A percentile compares a stretch with the other conserved stretches of the same genome.
These are phyloP conservation scores for Athelia psychrophila DNA, from an alignment of 1,284 basidiomycete genomes.

Conservation along the genomic window DNA sequence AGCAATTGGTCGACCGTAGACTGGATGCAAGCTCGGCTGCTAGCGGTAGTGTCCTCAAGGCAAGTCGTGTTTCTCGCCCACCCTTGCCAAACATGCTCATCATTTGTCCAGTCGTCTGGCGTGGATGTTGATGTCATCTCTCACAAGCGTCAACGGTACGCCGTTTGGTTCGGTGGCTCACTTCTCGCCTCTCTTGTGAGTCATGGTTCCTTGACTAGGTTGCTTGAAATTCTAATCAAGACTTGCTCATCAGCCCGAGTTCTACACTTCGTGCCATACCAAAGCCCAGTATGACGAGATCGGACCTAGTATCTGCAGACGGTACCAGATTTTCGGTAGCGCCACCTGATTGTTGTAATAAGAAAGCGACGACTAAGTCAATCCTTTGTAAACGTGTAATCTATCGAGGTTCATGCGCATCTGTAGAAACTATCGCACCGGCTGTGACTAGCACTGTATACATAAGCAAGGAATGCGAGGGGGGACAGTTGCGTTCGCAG, in stretches of 20 bases:
- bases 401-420: too few species aligned
- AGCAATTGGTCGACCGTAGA: conserved; percentile 90
- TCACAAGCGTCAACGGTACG: conserved; percentile 97
- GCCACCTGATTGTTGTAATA: conserved; percentile 53
- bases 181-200: conserved; percentile 87
- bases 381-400: too few species aligned
- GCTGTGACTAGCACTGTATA: too few species aligned
- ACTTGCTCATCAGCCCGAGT: conserved; percentile 73
- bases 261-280: conserved; percentile 96
- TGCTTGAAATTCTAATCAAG: conserved; percentile 10
- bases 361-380: too few species aligned
- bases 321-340: conserved; percentile 94
- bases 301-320: conserved; percentile 92
- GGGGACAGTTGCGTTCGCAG: too few species aligned
- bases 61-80: conserved; percentile 28
- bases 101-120: conserved; percentile 71
- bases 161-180: conserved; percentile 98
- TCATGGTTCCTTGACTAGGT: conserved; percentile 16
- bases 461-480: too few species aligned
- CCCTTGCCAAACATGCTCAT: conserved; percentile 5
- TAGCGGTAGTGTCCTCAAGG: conserved; percentile 78
- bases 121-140: conserved; percentile 97
- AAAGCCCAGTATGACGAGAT: conserved; percentile 98
- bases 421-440: too few species aligned
- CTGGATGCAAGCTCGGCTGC: conserved; percentile 77